Evolutionary conservation across 2,329 filamentous ascomycete species (phyloP).

Genomic region (Madurella mycetomatis): DNA sequence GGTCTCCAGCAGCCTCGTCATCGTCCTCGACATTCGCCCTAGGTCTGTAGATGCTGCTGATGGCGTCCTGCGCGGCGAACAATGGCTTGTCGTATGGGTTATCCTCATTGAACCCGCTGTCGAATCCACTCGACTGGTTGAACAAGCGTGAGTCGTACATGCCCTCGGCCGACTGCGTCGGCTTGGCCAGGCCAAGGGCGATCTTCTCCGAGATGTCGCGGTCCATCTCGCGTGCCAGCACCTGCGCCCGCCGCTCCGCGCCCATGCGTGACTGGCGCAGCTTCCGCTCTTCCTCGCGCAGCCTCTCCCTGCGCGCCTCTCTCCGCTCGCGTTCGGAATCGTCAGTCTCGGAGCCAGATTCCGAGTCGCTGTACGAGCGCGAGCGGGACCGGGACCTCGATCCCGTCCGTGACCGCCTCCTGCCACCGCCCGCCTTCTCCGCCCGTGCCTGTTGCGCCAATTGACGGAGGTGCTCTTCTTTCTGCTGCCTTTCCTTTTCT

Average conservation of each 20-base stretch:
- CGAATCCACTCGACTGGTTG: slow-evolving; percentile 88
- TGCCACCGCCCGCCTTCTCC: slow-evolving; percentile 57
- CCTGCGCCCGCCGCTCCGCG: slow-evolving; percentile 81
- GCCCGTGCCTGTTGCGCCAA: slow-evolving; percentile 89
- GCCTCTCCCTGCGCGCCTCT: slow-evolving; percentile 69
- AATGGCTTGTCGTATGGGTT: slow-evolving; percentile 96
- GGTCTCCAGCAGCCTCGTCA: slow-evolving; percentile 73
- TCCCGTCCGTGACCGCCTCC: slow-evolving; percentile 23
- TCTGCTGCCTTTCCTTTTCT: slow-evolving; percentile 92
- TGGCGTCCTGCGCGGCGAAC: slow-evolving; percentile 91
- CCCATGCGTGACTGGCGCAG: slow-evolving; percentile 94
- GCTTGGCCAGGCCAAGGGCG: slow-evolving; percentile 88
- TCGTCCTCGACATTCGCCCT: slow-evolving; percentile 69
- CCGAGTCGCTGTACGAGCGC: slow-evolving; percentile 48
- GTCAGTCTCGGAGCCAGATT: slow-evolving; percentile 52
- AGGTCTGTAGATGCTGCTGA: slow-evolving; percentile 89
- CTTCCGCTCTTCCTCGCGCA: slow-evolving; percentile 81
- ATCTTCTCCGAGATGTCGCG: slow-evolving; percentile 97
- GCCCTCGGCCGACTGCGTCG: slow-evolving; percentile 82
- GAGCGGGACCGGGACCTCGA: slow-evolving; percentile 30
- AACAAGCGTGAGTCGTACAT: slow-evolving; percentile 98
- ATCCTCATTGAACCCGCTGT: slow-evolving; percentile 92
- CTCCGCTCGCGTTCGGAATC: slow-evolving; percentile 72
- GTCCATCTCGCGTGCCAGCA: slow-evolving; percentile 91
- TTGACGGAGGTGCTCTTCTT: slow-evolving; percentile 85